Conservation (phyloP, 1,284 basidiomycete genomes). For the Hymenochaete sp. region DNA sequence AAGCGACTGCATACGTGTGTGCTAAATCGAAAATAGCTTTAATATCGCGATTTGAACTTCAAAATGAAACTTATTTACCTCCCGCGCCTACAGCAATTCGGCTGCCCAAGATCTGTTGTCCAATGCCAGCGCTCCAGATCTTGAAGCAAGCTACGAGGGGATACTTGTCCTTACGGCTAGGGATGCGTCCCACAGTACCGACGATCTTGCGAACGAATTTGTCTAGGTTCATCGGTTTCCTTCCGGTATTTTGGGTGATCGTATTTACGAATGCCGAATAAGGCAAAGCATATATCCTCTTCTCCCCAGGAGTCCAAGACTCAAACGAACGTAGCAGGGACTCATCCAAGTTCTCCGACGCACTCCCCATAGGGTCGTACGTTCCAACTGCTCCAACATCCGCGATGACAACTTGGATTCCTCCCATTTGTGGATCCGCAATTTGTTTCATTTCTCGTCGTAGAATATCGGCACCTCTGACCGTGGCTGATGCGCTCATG, state of each 20-base stretch:
- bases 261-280: conserved; percentile 46
- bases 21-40: not conserved
- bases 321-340: conserved; percentile 42
- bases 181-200: conserved; percentile 43
- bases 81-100: conserved; percentile 65
- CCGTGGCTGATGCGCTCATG: conserved; percentile 64
- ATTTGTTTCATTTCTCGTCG: conserved; percentile 52
- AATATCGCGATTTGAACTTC: not conserved
- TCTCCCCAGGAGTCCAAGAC: conserved; percentile 64
- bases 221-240: conserved; percentile 47
- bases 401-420: conserved; percentile 53
- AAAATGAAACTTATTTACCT: conserved; percentile 36
- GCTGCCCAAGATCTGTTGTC: conserved; percentile 51
- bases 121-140: conserved; percentile 31
- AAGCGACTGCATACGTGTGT: conserved; percentile 37
- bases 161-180: conserved; percentile 32
- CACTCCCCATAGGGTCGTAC: conserved; percentile 27
- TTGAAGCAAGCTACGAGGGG: conserved; percentile 36
- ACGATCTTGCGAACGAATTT: conserved; percentile 51
- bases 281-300: conserved; percentile 50
- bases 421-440: conserved; percentile 46
- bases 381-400: conserved; percentile 53
- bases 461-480: conserved; percentile 61
- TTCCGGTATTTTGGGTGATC: conserved; percentile 33
- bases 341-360: conserved; percentile 23